Percentiles rank a stretch among this genome's conserved stretches.
These are phyloP conservation scores for Eucalyptus sideroxylon DNA, from an alignment of 345 rosid species.

Conservation along the genomic window DNA sequence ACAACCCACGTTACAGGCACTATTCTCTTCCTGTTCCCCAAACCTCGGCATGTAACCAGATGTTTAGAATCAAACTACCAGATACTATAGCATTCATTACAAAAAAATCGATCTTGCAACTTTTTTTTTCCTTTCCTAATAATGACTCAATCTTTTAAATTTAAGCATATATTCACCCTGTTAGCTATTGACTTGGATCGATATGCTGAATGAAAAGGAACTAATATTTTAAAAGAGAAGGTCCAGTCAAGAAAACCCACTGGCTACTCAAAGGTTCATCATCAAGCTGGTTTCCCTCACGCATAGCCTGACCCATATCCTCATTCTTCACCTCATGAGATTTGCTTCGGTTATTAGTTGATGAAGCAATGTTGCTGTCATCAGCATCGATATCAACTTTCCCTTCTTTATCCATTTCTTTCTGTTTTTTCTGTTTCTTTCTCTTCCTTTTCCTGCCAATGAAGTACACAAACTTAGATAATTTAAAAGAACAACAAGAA, in stretches of 20 bases:
- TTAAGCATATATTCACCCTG: not conserved
- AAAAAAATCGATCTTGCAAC: not conserved
- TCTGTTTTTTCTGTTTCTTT: slow-evolving; percentile 48
- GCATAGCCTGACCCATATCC: slow-evolving; percentile 7
- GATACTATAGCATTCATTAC: not conserved
- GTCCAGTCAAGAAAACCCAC: slow-evolving; percentile 16
- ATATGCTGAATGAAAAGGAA: not conserved
- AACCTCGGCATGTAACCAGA: not conserved
- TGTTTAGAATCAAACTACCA: not conserved
- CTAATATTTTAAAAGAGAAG: not conserved
- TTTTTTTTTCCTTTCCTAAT: not conserved
- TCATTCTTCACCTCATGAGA: slow-evolving; percentile 15
- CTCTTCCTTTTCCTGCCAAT: slow-evolving; percentile 45
- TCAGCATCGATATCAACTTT: slow-evolving; percentile 3
- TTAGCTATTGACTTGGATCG: not conserved
- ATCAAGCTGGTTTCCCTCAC: slow-evolving; percentile 2
- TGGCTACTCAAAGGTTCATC: slow-evolving; percentile 2
- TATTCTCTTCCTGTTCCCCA: not conserved
- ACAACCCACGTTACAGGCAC: not conserved
- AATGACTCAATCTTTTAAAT: not conserved
- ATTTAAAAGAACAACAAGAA: not conserved
- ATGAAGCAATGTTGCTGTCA: not conserved
- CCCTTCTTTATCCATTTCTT: slow-evolving; percentile 17
- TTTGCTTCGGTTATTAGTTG: slow-evolving; percentile 5
- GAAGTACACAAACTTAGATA: not conserved